Base-by-base conservation (phyloP, 345 rosid genomes). In the Hirschfeldia incana region DNA sequence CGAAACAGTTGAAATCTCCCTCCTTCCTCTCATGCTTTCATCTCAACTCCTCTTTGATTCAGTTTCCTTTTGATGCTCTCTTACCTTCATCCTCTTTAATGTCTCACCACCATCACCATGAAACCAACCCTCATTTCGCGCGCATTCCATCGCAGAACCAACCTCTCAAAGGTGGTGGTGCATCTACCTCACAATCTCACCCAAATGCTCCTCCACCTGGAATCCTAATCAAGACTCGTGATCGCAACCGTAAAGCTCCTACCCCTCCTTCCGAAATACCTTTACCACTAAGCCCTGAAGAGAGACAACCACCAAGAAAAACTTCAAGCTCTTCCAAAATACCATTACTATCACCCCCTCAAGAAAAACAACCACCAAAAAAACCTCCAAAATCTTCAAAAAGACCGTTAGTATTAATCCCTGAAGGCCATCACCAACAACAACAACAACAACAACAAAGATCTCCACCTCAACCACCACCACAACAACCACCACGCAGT, bases 41-140 rank as follows among this genome's bases (percentile, higher is more conserved):
- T 12, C 32, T 21, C 10, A 21, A 3, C 62, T 17, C 29, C 68
- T 49, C 73, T 70, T 8, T 0, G 36, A 53, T n/a, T 64, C 39
- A 6, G 44, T 64, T 78, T 62, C 29, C 76, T 10, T 42, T 68
- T 53, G 61, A 67, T 44, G 36, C 28, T 27, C 73, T 21, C 34
- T 34, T 59, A 33, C 61, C 36, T 66, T 39, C 51, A 27, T 34
- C 71, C 60, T 69, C 59, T 76, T 76, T n/a, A 75, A 88, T 89
- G 94, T 60, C 82, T 73, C 82, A 17, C 28, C 83, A 26, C 27
- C 83, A 28, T 10, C 85, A 58, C 74, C 17, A 9, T 2, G 97
- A 91, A 72, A 88, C 89, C 59, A 93, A 91, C 79, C 97, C 97
- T 66, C 78, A 89, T 77, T 90, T 91, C 59, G 13, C 83, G 0